These are phyloP conservation scores for Umbelopsis sp. DNA, from an alignment of 371 early-diverging fungal species.

Conservation along the genomic window DNA sequence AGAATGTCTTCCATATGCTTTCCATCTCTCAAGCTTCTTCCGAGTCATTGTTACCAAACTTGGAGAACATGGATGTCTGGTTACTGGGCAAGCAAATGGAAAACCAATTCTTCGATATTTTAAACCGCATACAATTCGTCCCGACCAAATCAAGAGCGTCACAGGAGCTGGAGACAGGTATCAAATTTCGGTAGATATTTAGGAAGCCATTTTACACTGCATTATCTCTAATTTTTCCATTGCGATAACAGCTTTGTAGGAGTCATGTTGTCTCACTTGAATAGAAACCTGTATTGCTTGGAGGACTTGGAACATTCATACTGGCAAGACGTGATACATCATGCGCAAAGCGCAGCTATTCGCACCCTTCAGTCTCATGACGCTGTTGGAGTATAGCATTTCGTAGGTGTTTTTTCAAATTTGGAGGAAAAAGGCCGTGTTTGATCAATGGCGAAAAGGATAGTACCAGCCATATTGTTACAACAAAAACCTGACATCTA, in stretches of 20 bases:
- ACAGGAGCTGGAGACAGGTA: constrained; percentile 81
- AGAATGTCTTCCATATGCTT: constrained; percentile 29
- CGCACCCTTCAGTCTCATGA: constrained; percentile 1
- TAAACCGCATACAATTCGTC: constrained; percentile 38
- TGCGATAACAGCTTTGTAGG: constrained; percentile 45
- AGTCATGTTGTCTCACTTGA: constrained; percentile 42
- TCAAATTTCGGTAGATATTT: constrained; percentile 2
- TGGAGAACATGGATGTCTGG: constrained; percentile 58
- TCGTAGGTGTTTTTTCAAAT: too few relatives aligned
- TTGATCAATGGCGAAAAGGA: too few relatives aligned
- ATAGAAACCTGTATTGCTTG: constrained; percentile 17
- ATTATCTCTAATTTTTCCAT: background rate
- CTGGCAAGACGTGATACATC: background rate
- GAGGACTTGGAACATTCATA: background rate
- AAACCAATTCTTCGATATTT: constrained; percentile 36
- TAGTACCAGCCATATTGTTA: too few relatives aligned
- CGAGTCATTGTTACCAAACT: constrained; percentile 62
- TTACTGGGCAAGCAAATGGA: constrained; percentile 25
- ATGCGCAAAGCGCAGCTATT: constrained; percentile 1
- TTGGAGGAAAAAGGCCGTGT: too few relatives aligned
- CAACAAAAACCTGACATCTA: too few relatives aligned
- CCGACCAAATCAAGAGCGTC: constrained; percentile 54
- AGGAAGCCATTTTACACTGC: background rate
- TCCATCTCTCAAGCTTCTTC: constrained; percentile 41
- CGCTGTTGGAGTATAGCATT: background rate